Evolutionary conservation across 2,329 filamentous ascomycete genomes (phyloP), one percentile per base, ranked within the genome.

Genomic region (Fusarium mundagurra): DNA sequence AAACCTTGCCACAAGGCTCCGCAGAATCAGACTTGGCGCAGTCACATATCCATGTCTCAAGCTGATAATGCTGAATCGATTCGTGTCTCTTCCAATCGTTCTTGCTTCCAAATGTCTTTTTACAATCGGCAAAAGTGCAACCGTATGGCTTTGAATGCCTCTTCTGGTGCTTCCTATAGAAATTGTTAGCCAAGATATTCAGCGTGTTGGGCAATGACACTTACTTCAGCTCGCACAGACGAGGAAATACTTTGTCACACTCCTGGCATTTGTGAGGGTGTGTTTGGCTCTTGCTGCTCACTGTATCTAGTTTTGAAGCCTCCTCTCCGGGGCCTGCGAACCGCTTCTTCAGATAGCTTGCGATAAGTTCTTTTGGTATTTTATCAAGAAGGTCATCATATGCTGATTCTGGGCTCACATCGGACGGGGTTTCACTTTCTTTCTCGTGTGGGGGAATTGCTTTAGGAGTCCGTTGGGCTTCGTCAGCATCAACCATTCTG

Each of bases 31-130:
- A 12, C 48, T 69, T 73, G 34, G 22, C 53, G 53, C 87, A 81
- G 36, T 88, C 85, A 79, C 95, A 98, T 36, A 89, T 89, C 91
- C 93, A 98, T 54, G 88, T 87, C 77, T 95, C 92, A 11, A 89
- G 81, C 67, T 92, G 89, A 69, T 89, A 90, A 80, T 98, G 95
- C 78, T 96, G 93, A 22, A 89, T 91, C 73, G 91, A 92, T 79
- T 98, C 96, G 78, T 98, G 95, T 3, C 95, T 90, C 80, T 97
- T 97, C 95, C 91, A 98, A 82, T 98, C 95, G 67, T 94, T 95
- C 80, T 98, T 97, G 81, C 93, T 95, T n/a, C 95, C 95, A 75
- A 98, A 98, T 0, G 80, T 86, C 78, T 94, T 95, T 55, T 83
- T 81, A 78, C 95, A 98, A 36, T 84, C 82, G 14, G 86, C 82